A percentile compares a stretch with the other conserved stretches of the same genome.
Evolutionary conservation across 2,329 filamentous ascomycete genomes (phyloP).

Genomic region (Raffaelea albimanens): DNA sequence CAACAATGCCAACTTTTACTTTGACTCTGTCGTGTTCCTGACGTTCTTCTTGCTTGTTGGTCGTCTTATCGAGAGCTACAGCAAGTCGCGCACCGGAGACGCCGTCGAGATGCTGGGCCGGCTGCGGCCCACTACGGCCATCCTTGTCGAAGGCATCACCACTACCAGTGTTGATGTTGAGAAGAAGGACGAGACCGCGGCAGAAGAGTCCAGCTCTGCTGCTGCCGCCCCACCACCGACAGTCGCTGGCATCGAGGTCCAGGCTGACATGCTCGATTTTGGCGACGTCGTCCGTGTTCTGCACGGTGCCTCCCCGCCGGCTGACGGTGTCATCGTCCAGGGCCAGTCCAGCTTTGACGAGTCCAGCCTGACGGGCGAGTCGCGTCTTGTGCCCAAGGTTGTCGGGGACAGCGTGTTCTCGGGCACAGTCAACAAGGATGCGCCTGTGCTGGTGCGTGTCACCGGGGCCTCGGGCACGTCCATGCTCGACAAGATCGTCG

Average conservation of each 20-base stretch:
- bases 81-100: constrained; percentile 82
- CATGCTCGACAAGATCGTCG: constrained; percentile 73
- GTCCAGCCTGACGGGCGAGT: constrained; percentile 78
- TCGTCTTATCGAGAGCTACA: constrained; percentile 76
- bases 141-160: constrained; percentile 47
- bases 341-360: constrained; percentile 72
- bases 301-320: constrained; percentile 74
- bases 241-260: constrained; percentile 20
- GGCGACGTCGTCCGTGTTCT: constrained; percentile 67
- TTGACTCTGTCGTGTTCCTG: constrained; percentile 86
- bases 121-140: constrained; percentile 66
- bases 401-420: constrained; percentile 58
- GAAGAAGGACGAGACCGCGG: constrained; percentile 19
- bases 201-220: not conserved
- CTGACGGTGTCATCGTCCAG: constrained; percentile 60
- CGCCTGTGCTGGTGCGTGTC: constrained; percentile 52
- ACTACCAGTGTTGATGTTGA: constrained; percentile 14
- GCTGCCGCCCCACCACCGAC: not conserved
- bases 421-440: constrained; percentile 62
- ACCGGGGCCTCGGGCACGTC: constrained; percentile 58
- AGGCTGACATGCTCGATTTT: constrained; percentile 63
- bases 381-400: constrained; percentile 54
- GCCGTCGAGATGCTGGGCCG: constrained; percentile 73
- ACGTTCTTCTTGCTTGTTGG: constrained; percentile 76
- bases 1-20: constrained; percentile 58